Evolutionary conservation across 2,329 filamentous ascomycete genomes (phyloP).

Genomic region (Fusarium poae): DNA sequence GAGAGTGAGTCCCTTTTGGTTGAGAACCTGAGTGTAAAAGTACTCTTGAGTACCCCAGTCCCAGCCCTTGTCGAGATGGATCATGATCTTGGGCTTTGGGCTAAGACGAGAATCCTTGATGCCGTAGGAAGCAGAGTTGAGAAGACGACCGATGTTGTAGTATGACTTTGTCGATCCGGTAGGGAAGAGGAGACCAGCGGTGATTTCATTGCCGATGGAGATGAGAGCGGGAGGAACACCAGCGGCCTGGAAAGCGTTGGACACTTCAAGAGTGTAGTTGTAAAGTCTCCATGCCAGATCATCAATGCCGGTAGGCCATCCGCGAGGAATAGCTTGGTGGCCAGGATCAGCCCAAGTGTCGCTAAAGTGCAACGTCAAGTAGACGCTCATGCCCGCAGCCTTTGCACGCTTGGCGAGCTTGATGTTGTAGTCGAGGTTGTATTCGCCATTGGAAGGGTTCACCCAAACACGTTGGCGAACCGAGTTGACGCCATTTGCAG

Average conservation of each 20-base stretch:
- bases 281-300: conserved; percentile 73
- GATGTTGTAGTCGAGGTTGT: conserved; percentile 78
- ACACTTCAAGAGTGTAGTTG: conserved; percentile 74
- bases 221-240: conserved; percentile 71
- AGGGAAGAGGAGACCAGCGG: conserved; percentile 74
- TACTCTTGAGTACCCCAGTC: conserved; percentile 74
- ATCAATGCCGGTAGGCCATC: conserved; percentile 72
- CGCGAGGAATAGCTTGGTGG: conserved; percentile 71
- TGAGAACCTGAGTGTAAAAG: conserved; percentile 72
- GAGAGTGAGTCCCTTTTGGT: conserved; percentile 61
- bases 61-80: conserved; percentile 83
- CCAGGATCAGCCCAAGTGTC: conserved; percentile 79
- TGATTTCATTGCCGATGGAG: conserved; percentile 81
- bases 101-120: conserved; percentile 72
- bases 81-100: conserved; percentile 75
- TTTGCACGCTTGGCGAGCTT: conserved; percentile 74
- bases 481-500: conserved; percentile 73
- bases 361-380: conserved; percentile 74
- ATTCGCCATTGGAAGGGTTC: conserved; percentile 72
- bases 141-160: conserved; percentile 71
- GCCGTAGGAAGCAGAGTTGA: conserved; percentile 73
- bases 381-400: conserved; percentile 71
- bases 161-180: conserved; percentile 66
- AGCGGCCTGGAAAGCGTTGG: conserved; percentile 70
- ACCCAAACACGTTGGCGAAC: conserved; percentile 81